These are phyloP conservation scores for Yamadazyma dushanensis DNA, from an alignment of 1,139 yeast genomes.

Conservation along the genomic window DNA sequence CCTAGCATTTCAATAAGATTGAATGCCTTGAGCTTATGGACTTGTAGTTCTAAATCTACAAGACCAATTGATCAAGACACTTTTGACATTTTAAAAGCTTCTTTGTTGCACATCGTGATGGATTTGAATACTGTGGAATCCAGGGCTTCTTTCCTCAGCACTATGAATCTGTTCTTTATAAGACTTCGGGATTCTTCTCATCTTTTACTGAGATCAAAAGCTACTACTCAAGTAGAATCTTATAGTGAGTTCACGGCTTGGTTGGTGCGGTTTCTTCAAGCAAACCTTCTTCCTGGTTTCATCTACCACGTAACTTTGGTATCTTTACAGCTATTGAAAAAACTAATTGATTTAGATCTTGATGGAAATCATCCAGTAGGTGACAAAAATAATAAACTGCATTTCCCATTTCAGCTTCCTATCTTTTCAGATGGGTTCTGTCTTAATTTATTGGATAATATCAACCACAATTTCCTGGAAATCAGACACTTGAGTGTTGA, in stretches of 20 bases:
- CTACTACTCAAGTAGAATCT: conserved; percentile 20
- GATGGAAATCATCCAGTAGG: conserved; percentile 34
- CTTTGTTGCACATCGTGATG: conserved; percentile 26
- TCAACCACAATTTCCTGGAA: conserved; percentile 75
- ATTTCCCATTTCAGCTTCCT: conserved; percentile 20
- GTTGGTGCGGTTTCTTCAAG: conserved; percentile 40
- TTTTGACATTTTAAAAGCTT: conserved; percentile 27
- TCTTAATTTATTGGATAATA: conserved; percentile 55
- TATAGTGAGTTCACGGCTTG: conserved; percentile 43
- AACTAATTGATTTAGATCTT: conserved; percentile 56
- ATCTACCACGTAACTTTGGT: conserved; percentile 63
- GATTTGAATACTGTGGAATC: conserved; percentile 59
- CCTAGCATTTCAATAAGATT: conserved; percentile 42
- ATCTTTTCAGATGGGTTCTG: conserved; percentile 27
- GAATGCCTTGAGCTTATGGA: conserved; percentile 58
- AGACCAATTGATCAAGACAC: conserved; percentile 49
- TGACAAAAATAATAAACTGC: conserved; percentile 8
- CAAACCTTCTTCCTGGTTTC: conserved; percentile 60
- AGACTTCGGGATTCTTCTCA: conserved; percentile 66
- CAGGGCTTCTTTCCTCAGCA: conserved; percentile 62
- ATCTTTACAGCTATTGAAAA: conserved; percentile 49
- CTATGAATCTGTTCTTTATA: conserved; percentile 57
- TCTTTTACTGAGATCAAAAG: conserved; percentile 18
- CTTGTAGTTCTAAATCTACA: conserved; percentile 63
- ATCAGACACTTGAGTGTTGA: conserved; percentile 55